Conservation (phyloP, 208 protist genomes). For the Porcisia hertigi region DNA sequence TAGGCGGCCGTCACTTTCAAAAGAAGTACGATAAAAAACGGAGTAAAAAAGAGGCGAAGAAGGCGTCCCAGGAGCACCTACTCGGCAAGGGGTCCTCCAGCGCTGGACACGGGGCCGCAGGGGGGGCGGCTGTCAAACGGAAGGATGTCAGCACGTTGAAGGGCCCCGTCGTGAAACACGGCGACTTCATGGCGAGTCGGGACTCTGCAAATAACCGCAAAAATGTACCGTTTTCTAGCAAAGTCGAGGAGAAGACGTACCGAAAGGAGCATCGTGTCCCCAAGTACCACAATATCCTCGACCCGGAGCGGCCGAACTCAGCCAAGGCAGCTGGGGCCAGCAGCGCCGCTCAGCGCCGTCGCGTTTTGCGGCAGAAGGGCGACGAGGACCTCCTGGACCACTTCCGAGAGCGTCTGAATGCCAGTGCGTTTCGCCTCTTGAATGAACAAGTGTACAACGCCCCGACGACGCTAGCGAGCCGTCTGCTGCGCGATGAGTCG, state of each 20-base stretch:
- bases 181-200: conserved; percentile 33
- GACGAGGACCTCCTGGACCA: conserved; percentile 84
- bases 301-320: conserved; percentile 23
- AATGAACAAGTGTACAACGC: conserved; percentile 92
- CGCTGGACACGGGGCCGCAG: background rate
- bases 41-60: conserved; percentile 61
- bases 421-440: conserved; percentile 84
- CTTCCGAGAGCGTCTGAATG: conserved; percentile 83
- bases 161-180: conserved; percentile 76
- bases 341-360: conserved; percentile 84
- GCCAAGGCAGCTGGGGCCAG: conserved; percentile 54
- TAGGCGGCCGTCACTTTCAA: conserved; percentile 65
- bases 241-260: conserved; percentile 56
- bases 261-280: conserved; percentile 67
- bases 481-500: conserved; percentile 72
- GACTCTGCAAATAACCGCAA: conserved; percentile 82
- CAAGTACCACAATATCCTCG: conserved; percentile 40
- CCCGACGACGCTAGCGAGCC: conserved; percentile 69
- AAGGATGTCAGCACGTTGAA: conserved; percentile 64
- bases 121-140: conserved; percentile 1
- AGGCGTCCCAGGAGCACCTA: conserved; percentile 5
- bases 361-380: conserved; percentile 61
- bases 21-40: conserved; percentile 74
- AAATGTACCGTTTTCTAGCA: conserved; percentile 67
- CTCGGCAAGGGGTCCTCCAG: conserved; percentile 7